A percentile compares a stretch with the other conserved stretches of the same genome.
Conservation (phyloP, 2,329 filamentous ascomycete genomes). For the Fusarium sp. region DNA sequence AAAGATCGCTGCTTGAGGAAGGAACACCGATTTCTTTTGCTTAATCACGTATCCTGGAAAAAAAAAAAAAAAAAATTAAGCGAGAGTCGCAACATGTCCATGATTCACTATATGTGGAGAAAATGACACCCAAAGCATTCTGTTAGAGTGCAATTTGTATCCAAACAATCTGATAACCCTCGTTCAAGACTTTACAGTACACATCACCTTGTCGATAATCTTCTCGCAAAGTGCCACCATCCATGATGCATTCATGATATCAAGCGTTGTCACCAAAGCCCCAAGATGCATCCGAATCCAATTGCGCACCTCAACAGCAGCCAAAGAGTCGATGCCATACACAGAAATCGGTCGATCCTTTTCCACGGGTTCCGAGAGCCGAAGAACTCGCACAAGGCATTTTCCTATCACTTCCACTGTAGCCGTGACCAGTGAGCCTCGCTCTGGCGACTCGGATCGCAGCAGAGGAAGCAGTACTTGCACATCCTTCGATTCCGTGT, state of each 20-base stretch:
- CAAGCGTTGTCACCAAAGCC: neutral
- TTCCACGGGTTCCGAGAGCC: neutral
- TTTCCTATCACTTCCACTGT: neutral
- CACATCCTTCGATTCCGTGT: neutral
- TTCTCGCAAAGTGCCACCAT: neutral
- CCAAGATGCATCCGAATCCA: neutral
- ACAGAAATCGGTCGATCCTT: neutral
- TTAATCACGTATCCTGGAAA: too few relatives aligned
- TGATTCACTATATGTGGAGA: too few relatives aligned
- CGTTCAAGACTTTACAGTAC: too few relatives aligned
- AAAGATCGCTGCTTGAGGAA: too few relatives aligned
- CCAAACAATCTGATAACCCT: too few relatives aligned
- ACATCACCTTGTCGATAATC: neutral
- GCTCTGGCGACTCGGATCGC: neutral
- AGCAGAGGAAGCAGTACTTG: neutral
- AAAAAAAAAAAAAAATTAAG: too few relatives aligned
- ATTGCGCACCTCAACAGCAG: neutral
- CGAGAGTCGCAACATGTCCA: too few relatives aligned
- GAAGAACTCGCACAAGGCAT: neutral
- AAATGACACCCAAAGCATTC: too few relatives aligned
- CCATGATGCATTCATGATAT: neutral
- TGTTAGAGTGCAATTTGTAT: too few relatives aligned
- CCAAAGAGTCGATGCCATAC: neutral
- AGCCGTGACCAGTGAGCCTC: neutral
- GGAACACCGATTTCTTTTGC: too few relatives aligned